Evolutionary conservation across 2,329 filamentous ascomycete genomes (phyloP).

Genomic region (Ambrosiella cleistominuta): DNA sequence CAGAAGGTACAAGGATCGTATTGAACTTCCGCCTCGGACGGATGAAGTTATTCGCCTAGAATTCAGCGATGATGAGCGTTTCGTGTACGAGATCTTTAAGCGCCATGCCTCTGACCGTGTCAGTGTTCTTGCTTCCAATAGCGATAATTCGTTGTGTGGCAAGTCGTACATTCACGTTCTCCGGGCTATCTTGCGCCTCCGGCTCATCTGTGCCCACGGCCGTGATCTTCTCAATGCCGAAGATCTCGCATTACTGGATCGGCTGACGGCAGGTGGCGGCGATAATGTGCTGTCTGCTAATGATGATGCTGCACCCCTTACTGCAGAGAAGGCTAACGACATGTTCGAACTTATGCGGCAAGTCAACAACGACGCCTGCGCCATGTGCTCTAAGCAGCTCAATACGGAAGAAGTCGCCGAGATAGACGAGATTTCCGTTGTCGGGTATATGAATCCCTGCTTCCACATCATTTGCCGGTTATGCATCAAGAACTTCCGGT

Average conservation of each 20-base stretch:
- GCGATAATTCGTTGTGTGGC: constrained; percentile 52
- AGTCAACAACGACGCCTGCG: constrained; percentile 58
- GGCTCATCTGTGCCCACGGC: constrained; percentile 86
- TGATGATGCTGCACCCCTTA: constrained; percentile 40
- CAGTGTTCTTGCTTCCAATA: constrained; percentile 46
- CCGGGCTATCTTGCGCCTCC: constrained; percentile 75
- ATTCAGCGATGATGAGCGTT: constrained; percentile 57
- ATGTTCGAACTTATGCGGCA: constrained; percentile 74
- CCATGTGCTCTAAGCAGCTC: constrained; percentile 49
- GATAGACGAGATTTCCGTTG: constrained; percentile 38
- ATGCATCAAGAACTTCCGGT: constrained; percentile 47
- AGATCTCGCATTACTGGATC: constrained; percentile 63
- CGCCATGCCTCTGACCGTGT: constrained; percentile 67
- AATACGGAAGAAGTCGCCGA: constrained; percentile 37
- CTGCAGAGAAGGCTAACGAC: constrained; percentile 61
- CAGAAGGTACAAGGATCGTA: constrained; percentile 78
- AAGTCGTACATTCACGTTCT: constrained; percentile 88
- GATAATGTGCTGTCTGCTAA: constrained; percentile 50
- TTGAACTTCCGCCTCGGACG: constrained; percentile 57
- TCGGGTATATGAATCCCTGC: constrained; percentile 72
- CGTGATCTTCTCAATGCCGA: constrained; percentile 73
- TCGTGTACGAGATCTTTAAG: constrained; percentile 71
- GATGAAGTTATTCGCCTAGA: constrained; percentile 58
- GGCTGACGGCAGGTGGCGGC: constrained; percentile 50
- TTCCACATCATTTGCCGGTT: constrained; percentile 67